Base-by-base conservation (phyloP, 2,329 filamentous ascomycete species). In the Diaporthe destruens region DNA sequence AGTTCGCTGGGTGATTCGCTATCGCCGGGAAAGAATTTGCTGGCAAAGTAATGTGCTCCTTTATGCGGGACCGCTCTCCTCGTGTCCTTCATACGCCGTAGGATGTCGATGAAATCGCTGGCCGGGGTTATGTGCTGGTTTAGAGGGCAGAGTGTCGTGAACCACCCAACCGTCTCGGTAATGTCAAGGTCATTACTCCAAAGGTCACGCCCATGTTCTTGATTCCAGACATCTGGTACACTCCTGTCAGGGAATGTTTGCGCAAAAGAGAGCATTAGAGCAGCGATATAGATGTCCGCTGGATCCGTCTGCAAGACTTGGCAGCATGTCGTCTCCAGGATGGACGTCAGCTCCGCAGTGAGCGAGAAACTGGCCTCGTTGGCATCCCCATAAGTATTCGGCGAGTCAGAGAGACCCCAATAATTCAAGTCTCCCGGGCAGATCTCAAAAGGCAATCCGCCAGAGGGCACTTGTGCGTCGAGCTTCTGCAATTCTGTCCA, bases 121-220 rank as follows among this genome's bases (percentile, higher is more conserved):
- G 82, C 79, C 2, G 81, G 79, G 2, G 85, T 82, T 0, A 85
- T 76, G 11, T 83, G 82, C 3, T 86, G 80, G 1, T 83, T 81
- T 7, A 90, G 80, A 0, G 89, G 89, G 63, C 85, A 88, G 16
- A 91, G 80, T 0, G 87, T 85, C 2, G 88, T 89, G 74, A 91
- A 90, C 88, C 88, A 90, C 2, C 89, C 89, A 0, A 91, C 87
- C 0, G 88, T 90, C 67, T 88, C 82, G 6, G 85, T 85, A 0
- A 90, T 83, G 78, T 90, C 87, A 16, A 87, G 80, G 20, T 85
- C 84, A 0, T 79, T 77, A 34, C 84, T 84, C 74, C 83, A 83
- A 2, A 81, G 77, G n/a, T 84, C 80, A 20, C 87, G 81, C 20
- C 87, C 87, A 49, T 85, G 83, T 73, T 88, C 86, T 74, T 87